phyloP scores from a whole-genome alignment of 2,329 filamentous ascomycete species.

The Ophiocordyceps camponoti-floridani region DNA sequence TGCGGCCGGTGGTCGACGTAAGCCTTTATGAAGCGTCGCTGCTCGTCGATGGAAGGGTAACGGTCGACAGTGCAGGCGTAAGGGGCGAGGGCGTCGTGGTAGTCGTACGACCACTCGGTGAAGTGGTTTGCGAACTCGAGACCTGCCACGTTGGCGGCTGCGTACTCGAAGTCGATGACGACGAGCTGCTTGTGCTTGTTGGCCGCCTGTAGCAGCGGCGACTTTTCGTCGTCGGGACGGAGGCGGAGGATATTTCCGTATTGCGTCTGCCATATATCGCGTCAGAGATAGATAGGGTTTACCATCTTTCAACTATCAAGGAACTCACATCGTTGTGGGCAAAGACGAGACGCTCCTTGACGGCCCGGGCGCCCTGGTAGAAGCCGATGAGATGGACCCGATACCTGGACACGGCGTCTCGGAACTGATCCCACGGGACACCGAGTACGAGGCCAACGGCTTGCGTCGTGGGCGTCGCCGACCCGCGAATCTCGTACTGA shows the following conservation, averaged over 20 bases:
- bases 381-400: constrained; percentile 52
- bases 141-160: constrained; percentile 70
- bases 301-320: not conserved
- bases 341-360: constrained; percentile 70
- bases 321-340: constrained; percentile 83
- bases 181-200: constrained; percentile 93
- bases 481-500: constrained; percentile 30
- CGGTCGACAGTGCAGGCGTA: constrained; percentile 47
- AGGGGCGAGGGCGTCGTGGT: constrained; percentile 53
- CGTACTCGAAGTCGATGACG: constrained; percentile 97
- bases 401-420: constrained; percentile 57
- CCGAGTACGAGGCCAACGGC: constrained; percentile 63
- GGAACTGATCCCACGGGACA: constrained; percentile 66
- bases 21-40: constrained; percentile 66
- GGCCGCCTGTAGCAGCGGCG: constrained; percentile 69
- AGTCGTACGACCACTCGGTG: constrained; percentile 96
- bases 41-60: constrained; percentile 69
- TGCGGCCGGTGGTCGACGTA: constrained; percentile 71
- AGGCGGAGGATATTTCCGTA: constrained; percentile 89
- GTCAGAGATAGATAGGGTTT: too few relatives aligned
- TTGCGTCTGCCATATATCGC: constrained; percentile 51
- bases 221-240: constrained; percentile 50
- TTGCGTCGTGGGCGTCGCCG: constrained; percentile 38
- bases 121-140: constrained; percentile 97
- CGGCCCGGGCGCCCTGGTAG: constrained; percentile 47